phyloP scores from a whole-genome alignment of 2,329 filamentous ascomycete genomes.

The Sphaerulina populicola region DNA sequence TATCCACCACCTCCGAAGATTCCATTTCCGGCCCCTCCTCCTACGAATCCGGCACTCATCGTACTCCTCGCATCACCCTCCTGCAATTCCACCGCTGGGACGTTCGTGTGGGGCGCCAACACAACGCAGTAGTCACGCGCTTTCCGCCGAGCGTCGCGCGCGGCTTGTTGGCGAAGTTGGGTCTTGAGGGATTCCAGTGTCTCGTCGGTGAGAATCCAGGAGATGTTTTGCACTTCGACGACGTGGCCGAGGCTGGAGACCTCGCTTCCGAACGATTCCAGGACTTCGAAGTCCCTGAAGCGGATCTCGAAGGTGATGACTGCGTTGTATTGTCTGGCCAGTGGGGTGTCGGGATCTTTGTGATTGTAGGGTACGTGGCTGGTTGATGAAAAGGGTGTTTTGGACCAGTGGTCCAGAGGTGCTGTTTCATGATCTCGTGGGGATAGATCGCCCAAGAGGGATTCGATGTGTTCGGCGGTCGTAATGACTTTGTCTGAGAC shows the following conservation, averaged over 20 bases:
- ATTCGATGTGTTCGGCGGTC: constrained; percentile 20
- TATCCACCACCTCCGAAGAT: not conserved
- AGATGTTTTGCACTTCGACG: constrained; percentile 15
- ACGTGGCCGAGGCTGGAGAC: constrained; percentile 17
- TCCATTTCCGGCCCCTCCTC: not conserved
- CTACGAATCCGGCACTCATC: not conserved
- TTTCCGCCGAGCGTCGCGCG: constrained; percentile 19
- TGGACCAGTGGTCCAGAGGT: constrained; percentile 22
- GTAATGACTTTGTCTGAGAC: constrained; percentile 22
- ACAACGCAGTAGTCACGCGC: constrained; percentile 22
- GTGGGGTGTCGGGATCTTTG: constrained; percentile 4
- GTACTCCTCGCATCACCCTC: constrained; percentile 10
- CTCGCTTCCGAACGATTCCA: constrained; percentile 18
- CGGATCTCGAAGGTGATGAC: constrained; percentile 22
- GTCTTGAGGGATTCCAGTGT: constrained; percentile 18
- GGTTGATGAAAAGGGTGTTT: constrained; percentile 20
- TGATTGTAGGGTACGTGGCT: constrained; percentile 13
- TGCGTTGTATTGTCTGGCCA: constrained; percentile 13
- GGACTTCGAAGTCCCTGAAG: constrained; percentile 21
- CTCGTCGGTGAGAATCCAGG: constrained; percentile 16
- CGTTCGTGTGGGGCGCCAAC: constrained; percentile 16
- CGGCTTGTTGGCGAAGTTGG: constrained; percentile 19
- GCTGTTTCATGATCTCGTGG: constrained; percentile 11
- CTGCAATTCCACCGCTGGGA: constrained; percentile 15
- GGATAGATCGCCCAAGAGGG: constrained; percentile 14